Conservation (phyloP, 2,329 filamentous ascomycete genomes). For the Epichloe aotearoae region DNA sequence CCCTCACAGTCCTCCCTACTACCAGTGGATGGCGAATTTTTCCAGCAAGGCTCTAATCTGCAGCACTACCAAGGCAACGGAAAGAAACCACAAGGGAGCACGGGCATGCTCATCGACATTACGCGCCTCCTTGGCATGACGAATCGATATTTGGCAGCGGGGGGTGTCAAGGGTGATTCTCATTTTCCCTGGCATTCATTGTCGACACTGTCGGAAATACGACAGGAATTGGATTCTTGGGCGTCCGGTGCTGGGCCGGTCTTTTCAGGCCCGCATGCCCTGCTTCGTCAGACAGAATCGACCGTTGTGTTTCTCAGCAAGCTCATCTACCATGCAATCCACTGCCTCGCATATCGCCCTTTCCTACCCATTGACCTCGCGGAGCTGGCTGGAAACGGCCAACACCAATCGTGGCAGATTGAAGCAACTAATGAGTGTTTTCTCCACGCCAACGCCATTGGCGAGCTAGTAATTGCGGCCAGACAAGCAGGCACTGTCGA, state of each 20-base stretch:
- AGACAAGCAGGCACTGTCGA: constrained; percentile 62
- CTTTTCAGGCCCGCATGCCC: constrained; percentile 59
- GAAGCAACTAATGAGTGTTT: constrained; percentile 81
- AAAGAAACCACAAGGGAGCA: constrained; percentile 61
- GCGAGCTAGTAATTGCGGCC: constrained; percentile 68
- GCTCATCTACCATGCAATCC: constrained; percentile 73
- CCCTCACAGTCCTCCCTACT: constrained; percentile 46
- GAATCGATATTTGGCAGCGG: constrained; percentile 71
- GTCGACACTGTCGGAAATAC: constrained; percentile 74
- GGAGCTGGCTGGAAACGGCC: constrained; percentile 65
- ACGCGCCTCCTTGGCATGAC: constrained; percentile 70
- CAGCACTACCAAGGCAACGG: constrained; percentile 57
- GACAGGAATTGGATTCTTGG: constrained; percentile 74
- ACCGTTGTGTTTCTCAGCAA: constrained; percentile 72
- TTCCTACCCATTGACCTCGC: constrained; percentile 76
- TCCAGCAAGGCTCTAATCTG: constrained; percentile 65
- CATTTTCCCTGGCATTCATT: constrained; percentile 86
- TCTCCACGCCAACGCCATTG: constrained; percentile 75
- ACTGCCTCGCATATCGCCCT: constrained; percentile 75
- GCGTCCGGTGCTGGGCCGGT: constrained; percentile 67
- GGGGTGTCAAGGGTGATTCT: constrained; percentile 77
- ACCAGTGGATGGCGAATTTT: constrained; percentile 64
- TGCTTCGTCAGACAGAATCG: constrained; percentile 68
- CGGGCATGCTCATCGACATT: constrained; percentile 74
- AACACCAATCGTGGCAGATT: constrained; percentile 87